Conservation (phyloP, 805 yeast species). For the Wickerhamomyces canadensis region DNA sequence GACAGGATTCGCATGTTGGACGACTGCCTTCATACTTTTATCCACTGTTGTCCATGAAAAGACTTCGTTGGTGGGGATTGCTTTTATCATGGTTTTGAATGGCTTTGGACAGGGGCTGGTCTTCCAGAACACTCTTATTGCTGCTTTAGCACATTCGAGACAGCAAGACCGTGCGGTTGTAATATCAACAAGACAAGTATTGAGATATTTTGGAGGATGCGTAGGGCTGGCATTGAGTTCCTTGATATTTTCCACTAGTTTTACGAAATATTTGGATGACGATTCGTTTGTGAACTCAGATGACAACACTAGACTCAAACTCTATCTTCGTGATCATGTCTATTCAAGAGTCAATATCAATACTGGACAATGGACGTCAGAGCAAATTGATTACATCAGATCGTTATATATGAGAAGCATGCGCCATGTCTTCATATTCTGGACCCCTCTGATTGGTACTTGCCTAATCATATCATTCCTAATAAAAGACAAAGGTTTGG, state of each 20-base stretch:
- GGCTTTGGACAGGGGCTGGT: constrained; percentile 34
- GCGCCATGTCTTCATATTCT: constrained; percentile 13
- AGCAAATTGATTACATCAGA: constrained; percentile 10
- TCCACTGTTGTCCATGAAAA: constrained; percentile 8
- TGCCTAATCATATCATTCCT: constrained; percentile 10
- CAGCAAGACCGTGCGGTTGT: constrained; percentile 53
- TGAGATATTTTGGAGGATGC: constrained; percentile 59
- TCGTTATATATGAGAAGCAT: constrained; percentile 14
- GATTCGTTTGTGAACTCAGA: constrained; percentile 12
- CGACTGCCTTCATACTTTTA: constrained; percentile 6
- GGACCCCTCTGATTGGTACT: constrained; percentile 16
- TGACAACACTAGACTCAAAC: constrained; percentile 7
- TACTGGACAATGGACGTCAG: constrained; percentile 3
- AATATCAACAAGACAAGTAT: constrained; percentile 49
- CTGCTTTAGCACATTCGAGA: constrained; percentile 41
- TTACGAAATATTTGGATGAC: constrained; percentile 7
- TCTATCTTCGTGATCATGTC: constrained; percentile 12
- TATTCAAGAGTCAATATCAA: constrained; percentile 13
- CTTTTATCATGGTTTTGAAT: constrained; percentile 29
- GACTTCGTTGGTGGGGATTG: constrained; percentile 28
- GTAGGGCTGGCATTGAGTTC: constrained; percentile 44
- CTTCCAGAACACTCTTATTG: constrained; percentile 16
- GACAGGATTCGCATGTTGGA: constrained; percentile 17
- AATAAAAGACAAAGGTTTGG: constrained; percentile 16
- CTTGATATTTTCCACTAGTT: constrained; percentile 18